Conservation (phyloP, 768 basidiomycete genomes). For the Auricularia sp. region DNA sequence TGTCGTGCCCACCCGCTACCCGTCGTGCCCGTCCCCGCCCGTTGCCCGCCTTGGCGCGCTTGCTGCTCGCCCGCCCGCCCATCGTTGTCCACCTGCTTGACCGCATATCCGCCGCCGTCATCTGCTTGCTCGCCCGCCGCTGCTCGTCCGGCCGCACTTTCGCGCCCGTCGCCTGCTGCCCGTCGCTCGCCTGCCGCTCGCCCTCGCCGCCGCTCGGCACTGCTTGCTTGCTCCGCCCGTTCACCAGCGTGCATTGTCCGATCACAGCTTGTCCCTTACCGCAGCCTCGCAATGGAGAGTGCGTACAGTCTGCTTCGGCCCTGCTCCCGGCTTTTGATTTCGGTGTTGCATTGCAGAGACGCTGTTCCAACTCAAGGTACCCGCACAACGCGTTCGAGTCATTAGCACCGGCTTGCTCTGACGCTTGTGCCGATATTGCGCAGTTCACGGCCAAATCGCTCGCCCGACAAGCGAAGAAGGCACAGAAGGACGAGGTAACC, state of each 20-base stretch:
- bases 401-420: constrained; percentile 8
- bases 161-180: too few species aligned
- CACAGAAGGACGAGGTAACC: constrained; percentile 83
- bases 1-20: too few species aligned
- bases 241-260: neutral
- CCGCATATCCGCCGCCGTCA: too few species aligned
- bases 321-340: constrained; percentile 14
- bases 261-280: neutral
- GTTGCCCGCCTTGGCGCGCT: too few species aligned
- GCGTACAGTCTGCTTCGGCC: constrained; percentile 7
- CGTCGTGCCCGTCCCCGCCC: too few species aligned
- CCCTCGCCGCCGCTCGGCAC: too few species aligned
- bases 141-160: too few species aligned
- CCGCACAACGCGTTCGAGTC: constrained; percentile 8
- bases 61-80: too few species aligned
- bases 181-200: too few species aligned
- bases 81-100: too few species aligned
- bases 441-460: constrained; percentile 98
- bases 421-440: constrained; percentile 3
- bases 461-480: constrained; percentile 91
- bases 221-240: too few species aligned
- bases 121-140: too few species aligned
- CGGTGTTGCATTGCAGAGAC: constrained; percentile 54
- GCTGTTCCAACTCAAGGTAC: constrained; percentile 95
- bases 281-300: constrained; percentile 25